Conservation (phyloP, 1,284 basidiomycete species). For the Trichosporon sp. region DNA sequence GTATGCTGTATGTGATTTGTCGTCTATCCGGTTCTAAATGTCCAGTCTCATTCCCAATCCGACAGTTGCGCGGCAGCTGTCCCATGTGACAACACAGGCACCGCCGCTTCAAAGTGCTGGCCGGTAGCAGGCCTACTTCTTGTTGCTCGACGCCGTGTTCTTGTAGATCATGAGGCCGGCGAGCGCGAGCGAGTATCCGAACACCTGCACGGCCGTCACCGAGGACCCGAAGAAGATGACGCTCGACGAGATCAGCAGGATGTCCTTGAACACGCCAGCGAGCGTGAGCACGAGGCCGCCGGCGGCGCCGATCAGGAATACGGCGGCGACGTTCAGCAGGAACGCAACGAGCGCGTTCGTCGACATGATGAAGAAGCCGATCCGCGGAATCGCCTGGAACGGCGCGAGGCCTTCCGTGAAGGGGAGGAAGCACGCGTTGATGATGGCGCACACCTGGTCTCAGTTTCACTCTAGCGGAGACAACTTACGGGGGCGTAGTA, state of each 20-base stretch:
- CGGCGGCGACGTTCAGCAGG: conserved; percentile 80
- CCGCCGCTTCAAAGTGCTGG: too few relatives aligned
- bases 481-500: conserved; percentile 71
- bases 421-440: conserved; percentile 78
- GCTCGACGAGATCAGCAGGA: conserved; percentile 82
- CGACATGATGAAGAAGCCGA: conserved; percentile 72
- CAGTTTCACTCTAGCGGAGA: not conserved
- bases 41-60: not conserved
- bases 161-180: conserved; percentile 41
- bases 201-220: conserved; percentile 76
- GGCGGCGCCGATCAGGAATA: conserved; percentile 86
- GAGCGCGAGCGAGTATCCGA: conserved; percentile 52
- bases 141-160: conserved; percentile 18
- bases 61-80: too few relatives aligned
- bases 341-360: conserved; percentile 87
- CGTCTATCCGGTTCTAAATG: not conserved
- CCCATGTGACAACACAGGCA: too few relatives aligned
- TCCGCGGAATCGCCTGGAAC: conserved; percentile 64
- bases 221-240: conserved; percentile 72
- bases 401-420: conserved; percentile 89
- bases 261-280: conserved; percentile 94
- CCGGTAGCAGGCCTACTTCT: conserved; percentile 22
- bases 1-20: not conserved
- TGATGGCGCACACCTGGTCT: conserved; percentile 62
- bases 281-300: conserved; percentile 86